phyloP scores from a whole-genome alignment of 129 eudicot genomes.

The Flaveria bidentis region DNA sequence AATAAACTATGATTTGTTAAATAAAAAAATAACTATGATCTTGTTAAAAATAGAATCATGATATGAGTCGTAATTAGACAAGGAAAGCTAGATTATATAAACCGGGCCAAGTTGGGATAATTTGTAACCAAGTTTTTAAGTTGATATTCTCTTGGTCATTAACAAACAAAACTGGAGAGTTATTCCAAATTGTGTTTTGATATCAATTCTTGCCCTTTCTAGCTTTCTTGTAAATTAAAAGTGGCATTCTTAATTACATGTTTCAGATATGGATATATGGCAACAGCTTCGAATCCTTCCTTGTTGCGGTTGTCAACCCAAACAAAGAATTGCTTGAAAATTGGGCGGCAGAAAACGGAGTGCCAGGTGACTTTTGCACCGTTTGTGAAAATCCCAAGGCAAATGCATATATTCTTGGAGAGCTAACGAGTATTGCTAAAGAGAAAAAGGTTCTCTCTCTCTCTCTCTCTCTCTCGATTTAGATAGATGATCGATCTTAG shows the following conservation, averaged over 20 bases:
- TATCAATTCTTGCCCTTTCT: too few relatives aligned
- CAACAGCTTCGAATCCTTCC: conserved; percentile 82
- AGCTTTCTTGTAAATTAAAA: too few relatives aligned
- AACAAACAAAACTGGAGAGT: too few relatives aligned
- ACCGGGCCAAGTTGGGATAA: too few relatives aligned
- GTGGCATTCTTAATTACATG: conserved; percentile 5
- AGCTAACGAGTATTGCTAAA: conserved; percentile 59
- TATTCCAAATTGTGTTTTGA: too few relatives aligned
- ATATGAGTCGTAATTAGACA: too few relatives aligned
- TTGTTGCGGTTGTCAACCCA: conserved; percentile 90
- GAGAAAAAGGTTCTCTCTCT: conserved; percentile 68
- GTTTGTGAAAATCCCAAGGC: conserved; percentile 66
- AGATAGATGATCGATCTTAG: neutral
- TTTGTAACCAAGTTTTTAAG: too few relatives aligned
- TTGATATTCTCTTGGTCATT: too few relatives aligned
- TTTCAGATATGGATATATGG: conserved; percentile 95
- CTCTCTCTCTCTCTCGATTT: neutral
- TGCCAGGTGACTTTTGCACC: conserved; percentile 51
- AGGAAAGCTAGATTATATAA: too few relatives aligned
- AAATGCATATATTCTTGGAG: conserved; percentile 59
- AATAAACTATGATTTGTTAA: too few relatives aligned
- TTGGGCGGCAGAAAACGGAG: conserved; percentile 74
- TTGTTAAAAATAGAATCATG: too few relatives aligned
- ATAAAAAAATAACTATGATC: too few relatives aligned
- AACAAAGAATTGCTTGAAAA: conserved; percentile 62